Conservation (phyloP, 192 early-diverging fungal species). For the Geosiphon pyriformis region DNA sequence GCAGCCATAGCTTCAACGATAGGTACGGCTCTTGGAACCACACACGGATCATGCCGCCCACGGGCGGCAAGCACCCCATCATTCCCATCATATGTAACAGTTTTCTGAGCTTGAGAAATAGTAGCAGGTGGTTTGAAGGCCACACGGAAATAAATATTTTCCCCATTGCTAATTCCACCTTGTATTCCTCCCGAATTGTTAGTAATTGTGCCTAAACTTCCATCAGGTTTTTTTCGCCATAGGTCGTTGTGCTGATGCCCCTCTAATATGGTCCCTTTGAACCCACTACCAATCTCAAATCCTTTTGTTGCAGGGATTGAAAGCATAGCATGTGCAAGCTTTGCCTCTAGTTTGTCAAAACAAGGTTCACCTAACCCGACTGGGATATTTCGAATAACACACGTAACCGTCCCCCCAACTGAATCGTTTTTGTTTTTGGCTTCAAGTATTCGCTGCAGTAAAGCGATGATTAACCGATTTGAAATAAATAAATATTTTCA, state of each 20-base stretch:
- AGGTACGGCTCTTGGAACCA: conserved; percentile 91
- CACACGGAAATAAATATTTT: conserved; percentile 94
- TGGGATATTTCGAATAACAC: conserved; percentile 92
- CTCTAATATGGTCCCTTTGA: conserved; percentile 77
- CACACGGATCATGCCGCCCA: conserved; percentile 96
- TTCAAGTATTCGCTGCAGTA: conserved; percentile 64
- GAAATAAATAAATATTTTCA: background rate
- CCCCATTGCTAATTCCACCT: conserved; percentile 93
- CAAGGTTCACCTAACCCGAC: conserved; percentile 93
- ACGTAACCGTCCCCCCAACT: conserved; percentile 91
- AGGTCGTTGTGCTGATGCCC: conserved; percentile 94
- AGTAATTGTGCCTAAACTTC: conserved; percentile 75
- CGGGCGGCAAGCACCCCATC: conserved; percentile 81
- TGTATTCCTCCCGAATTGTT: conserved; percentile 97
- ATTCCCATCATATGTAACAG: conserved; percentile 79
- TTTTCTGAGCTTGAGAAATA: conserved; percentile 85
- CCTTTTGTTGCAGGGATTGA: conserved; percentile 98
- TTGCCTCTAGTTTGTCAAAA: conserved; percentile 97
- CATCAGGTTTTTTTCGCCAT: conserved; percentile 59
- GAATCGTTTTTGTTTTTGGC: conserved; percentile 82
- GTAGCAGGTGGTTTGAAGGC: conserved; percentile 98
- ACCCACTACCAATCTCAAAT: conserved; percentile 95
- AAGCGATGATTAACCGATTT: background rate
- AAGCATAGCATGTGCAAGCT: conserved; percentile 96
- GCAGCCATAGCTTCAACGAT: conserved; percentile 98